A percentile compares a stretch with the other conserved stretches of the same genome.
phyloP scores from a whole-genome alignment of 805 yeast species.

The Grigorovia humatica region DNA sequence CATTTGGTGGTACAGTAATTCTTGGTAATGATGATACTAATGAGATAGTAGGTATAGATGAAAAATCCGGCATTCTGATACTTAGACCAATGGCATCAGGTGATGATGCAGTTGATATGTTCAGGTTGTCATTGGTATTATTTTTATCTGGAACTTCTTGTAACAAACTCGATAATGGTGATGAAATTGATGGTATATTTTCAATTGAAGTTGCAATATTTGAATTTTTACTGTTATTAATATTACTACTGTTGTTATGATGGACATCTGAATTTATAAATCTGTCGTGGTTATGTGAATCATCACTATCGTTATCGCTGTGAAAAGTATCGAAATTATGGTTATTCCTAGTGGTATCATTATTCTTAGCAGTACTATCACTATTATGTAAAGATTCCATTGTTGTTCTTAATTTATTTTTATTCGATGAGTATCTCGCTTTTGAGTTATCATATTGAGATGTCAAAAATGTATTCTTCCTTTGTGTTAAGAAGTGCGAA shows the following conservation, averaged over 20 bases:
- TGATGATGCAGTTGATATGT: neutral
- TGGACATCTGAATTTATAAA: slow-evolving; percentile 11
- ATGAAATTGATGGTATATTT: slow-evolving; percentile 1
- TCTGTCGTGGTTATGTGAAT: slow-evolving; percentile 5
- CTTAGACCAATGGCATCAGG: slow-evolving; percentile 2
- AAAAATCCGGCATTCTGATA: slow-evolving; percentile 24
- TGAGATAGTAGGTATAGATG: slow-evolving; percentile 26
- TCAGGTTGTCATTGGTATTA: neutral
- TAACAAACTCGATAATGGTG: neutral
- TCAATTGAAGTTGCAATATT: neutral
- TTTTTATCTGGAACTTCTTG: neutral
- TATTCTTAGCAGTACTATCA: neutral
- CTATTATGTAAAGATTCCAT: neutral
- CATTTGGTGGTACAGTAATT: slow-evolving; percentile 65
- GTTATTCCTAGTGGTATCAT: neutral
- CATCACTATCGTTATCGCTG: neutral
- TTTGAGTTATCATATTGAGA: slow-evolving; percentile 26
- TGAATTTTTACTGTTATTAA: neutral
- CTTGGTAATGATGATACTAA: slow-evolving; percentile 41
- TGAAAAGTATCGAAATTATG: neutral
- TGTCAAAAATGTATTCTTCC: slow-evolving; percentile 22
- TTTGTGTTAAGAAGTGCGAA: slow-evolving; percentile 21
- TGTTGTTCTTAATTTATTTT: neutral
- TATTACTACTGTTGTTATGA: neutral
- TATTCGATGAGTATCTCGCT: slow-evolving; percentile 21